Evolutionary conservation across 2,329 filamentous ascomycete genomes (phyloP), one percentile per base, ranked within the genome.

Genomic region (Colletotrichum filicis): DNA sequence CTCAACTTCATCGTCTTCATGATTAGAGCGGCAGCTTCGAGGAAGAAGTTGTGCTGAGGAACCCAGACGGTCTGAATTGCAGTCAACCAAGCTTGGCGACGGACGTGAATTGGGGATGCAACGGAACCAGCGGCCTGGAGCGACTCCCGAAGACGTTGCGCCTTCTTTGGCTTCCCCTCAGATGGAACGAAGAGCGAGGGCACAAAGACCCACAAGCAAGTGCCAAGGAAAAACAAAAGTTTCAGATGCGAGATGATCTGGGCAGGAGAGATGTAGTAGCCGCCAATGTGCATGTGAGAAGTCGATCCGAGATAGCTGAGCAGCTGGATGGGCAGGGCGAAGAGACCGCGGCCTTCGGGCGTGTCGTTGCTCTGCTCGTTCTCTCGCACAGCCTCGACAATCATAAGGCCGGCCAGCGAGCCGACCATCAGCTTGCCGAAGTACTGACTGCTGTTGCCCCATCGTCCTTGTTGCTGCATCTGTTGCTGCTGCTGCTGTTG

Each of bases 51-150:
- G 81, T 97, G 94, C 24, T 92, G 91, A 12, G 96, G 96, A 16
- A 98, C 94, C 90, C 95, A 97, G 28, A 98, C 94, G 4, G 93
- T 96, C 83, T 98, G 95, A 72, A 98, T 92, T 8, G 95, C 94
- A 3, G 95, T 98, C 70, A 97, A 91, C 95, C 96, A 98, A 37
- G 95, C 95, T 80, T 95, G 94, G 73, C 93, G 92, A 63, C 95
- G 92, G 58, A 97, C 93, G 76, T 97, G 91, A 69, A 97, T 95
- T 0, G 95, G 93, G 0, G 95, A 95, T 3, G 94, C 91, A 70
- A 95, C 86, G 2, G 94, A 95, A 2, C 93, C 93, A 6, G 91
- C 92, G 22, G 88, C 85, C 75, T 85, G 81, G 6, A 88, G 81
- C 1, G 84, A 81, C 7, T 79, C 77, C 42, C 74, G 58, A 46